Percentiles rank a stretch among this genome's conserved stretches.
Evolutionary conservation across 2,329 filamentous ascomycete genomes (phyloP).

Genomic region (Colletotrichum sp.): DNA sequence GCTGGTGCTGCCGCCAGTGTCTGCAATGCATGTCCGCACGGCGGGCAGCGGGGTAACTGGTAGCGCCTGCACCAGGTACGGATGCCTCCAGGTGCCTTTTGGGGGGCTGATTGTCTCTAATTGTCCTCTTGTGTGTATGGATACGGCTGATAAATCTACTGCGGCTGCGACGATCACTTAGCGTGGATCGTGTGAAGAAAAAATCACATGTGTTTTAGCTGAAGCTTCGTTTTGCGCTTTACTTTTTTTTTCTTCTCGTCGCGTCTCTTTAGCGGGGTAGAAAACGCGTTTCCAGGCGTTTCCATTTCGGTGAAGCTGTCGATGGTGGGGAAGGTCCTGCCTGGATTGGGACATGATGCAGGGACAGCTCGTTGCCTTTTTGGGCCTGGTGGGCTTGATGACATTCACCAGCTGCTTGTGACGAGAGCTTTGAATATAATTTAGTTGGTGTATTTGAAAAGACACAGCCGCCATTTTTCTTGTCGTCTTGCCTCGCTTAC

Average conservation of each 20-base stretch:
- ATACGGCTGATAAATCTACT: neutral
- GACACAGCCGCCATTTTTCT: neutral
- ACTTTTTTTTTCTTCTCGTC: neutral
- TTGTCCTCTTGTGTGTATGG: neutral
- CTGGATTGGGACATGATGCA: conserved; percentile 14
- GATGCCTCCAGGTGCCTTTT: neutral
- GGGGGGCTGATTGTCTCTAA: neutral
- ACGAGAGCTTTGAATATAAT: neutral
- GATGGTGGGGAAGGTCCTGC: neutral
- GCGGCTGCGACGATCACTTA: neutral
- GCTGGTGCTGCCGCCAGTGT: neutral
- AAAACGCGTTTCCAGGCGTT: neutral
- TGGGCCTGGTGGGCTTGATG: conserved; percentile 6
- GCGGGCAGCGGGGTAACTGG: neutral
- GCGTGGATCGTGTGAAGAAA: neutral
- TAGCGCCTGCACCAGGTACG: neutral
- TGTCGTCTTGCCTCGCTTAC: neutral
- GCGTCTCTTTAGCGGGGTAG: neutral
- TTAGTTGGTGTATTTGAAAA: neutral
- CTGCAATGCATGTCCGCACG: neutral
- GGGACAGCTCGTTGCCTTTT: conserved; percentile 20
- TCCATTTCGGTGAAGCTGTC: neutral
- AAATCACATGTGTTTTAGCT: neutral
- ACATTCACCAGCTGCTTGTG: neutral
- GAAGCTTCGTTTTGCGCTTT: neutral